Evolutionary conservation across 2,329 filamentous ascomycete species (phyloP), one percentile per base, ranked within the genome.

Genomic region (Fusarium torulosum): DNA sequence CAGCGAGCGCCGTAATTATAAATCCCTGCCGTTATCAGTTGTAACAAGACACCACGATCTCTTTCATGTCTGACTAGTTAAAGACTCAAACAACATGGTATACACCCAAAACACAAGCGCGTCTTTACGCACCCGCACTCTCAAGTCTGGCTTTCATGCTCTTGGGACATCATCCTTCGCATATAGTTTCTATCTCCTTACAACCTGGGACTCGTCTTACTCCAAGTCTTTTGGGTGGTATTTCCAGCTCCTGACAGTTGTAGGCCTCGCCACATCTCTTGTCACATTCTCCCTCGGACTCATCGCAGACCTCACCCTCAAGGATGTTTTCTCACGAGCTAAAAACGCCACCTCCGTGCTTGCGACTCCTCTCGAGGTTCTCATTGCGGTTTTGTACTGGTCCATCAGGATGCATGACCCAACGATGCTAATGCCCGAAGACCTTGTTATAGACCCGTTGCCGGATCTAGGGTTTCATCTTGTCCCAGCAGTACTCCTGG

Each of bases 191-290:
- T 60, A 59, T 2, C 57, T 60, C 3, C 35, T 60, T 3, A 59
- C 57, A 4, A 60, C 44, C 0, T 60, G 54, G 54, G 33, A 60
- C 5, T 59, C 57, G 1, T 31, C 14, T 11, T 60, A 60, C 33
- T 60, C 57, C 5, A n/a, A 27, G 6, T 60, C 54, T 14, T 60
- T 60, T 2, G 57, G 57, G 1, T 60, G 57, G 57, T 60, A 59
- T 10, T 59, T 60, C 6, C 57, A 60, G 15, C 33, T 60, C 2
- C 25, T 60, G 3, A 60, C 57, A 0, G 54, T 60, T 2, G 14
- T 60, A 3, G 57, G 57, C 3, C 57, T 60, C 2, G 35, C 44
- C 31, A 11, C 43, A 1, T 59, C 57, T 4, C 33, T 44, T 2
- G 19, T 41, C 25, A 41, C 54, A 4, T 59, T 38, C 9, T 20